phyloP scores from a whole-genome alignment of 192 early-diverging fungal species.

The Umbelopsis vinacea region DNA sequence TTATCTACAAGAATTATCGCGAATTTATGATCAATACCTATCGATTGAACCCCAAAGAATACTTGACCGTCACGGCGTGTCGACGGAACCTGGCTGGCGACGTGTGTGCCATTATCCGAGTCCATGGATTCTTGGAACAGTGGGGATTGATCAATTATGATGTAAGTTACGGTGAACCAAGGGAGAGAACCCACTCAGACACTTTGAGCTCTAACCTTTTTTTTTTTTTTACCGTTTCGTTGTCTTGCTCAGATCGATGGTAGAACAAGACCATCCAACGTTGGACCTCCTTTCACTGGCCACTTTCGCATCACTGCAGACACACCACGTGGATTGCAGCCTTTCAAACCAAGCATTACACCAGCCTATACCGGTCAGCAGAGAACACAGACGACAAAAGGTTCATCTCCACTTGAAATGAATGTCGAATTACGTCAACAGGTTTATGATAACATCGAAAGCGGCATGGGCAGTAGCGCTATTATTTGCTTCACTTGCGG shows the following conservation, averaged over 20 bases:
- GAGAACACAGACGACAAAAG: neutral
- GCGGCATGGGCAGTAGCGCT: constrained; percentile 45
- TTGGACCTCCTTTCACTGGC: constrained; percentile 96
- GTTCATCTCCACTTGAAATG: constrained; percentile 30
- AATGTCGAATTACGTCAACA: constrained; percentile 63
- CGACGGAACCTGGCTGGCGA: constrained; percentile 96
- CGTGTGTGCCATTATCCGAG: constrained; percentile 97
- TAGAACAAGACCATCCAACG: constrained; percentile 85
- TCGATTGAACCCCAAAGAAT: constrained; percentile 93
- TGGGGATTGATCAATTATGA: constrained; percentile 99
- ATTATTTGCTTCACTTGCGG: constrained; percentile 85
- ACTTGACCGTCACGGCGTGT: constrained; percentile 98
- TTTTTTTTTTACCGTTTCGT: neutral
- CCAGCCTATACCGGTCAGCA: constrained; percentile 28
- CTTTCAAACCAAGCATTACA: constrained; percentile 70
- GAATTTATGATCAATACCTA: constrained; percentile 99
- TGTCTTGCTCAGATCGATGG: constrained; percentile 77
- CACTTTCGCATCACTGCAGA: constrained; percentile 97
- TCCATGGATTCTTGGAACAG: constrained; percentile 98
- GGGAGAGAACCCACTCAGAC: too few species aligned
- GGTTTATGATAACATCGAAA: constrained; percentile 53
- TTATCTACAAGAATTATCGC: constrained; percentile 92
- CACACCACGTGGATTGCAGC: constrained; percentile 90
- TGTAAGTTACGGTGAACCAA: constrained; percentile 43
- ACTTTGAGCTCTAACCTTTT: neutral